A percentile compares a stretch with the other conserved stretches of the same genome.
Evolutionary conservation across 1,284 basidiomycete genomes (phyloP).

Genomic region (Malassezia sp.): DNA sequence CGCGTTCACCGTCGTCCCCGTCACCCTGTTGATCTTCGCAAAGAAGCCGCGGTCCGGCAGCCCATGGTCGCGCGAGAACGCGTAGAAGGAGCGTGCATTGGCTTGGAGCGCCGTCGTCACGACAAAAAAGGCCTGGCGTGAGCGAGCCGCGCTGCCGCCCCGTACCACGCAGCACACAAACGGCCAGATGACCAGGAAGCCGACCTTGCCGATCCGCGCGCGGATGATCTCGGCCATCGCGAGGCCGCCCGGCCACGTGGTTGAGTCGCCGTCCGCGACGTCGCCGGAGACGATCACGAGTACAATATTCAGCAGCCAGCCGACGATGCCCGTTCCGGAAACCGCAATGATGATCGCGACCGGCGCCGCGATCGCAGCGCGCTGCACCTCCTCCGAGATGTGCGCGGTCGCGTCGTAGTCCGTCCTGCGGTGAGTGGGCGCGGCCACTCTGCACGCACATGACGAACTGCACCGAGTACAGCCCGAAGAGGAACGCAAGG

Average conservation of each 20-base stretch:
- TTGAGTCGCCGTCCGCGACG: slow-evolving; percentile 22
- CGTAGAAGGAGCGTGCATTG: slow-evolving; percentile 72
- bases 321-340: slow-evolving; percentile 36
- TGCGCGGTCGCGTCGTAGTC: slow-evolving; percentile 58
- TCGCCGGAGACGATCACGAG: slow-evolving; percentile 62
- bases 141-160: too few relatives aligned
- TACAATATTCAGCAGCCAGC: slow-evolving; percentile 50
- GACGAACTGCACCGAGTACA: slow-evolving; percentile 69
- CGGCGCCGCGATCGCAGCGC: slow-evolving; percentile 67
- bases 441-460: too few relatives aligned
- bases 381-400: slow-evolving; percentile 80
- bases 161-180: slow-evolving; percentile 42
- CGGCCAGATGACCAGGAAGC: slow-evolving; percentile 59
- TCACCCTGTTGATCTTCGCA: slow-evolving; percentile 55
- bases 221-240: slow-evolving; percentile 41
- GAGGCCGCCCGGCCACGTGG: slow-evolving; percentile 38
- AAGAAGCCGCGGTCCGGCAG: slow-evolving; percentile 73
- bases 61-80: slow-evolving; percentile 73
- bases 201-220: slow-evolving; percentile 31
- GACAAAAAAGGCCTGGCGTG: slow-evolving; percentile 48
- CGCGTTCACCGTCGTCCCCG: slow-evolving; percentile 65
- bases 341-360: slow-evolving; percentile 78
- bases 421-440: too few relatives aligned
- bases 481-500: slow-evolving; percentile 72
- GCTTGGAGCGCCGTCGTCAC: slow-evolving; percentile 62